Base-by-base conservation (phyloP, 768 basidiomycete genomes). In the Rickenella mellea region DNA sequence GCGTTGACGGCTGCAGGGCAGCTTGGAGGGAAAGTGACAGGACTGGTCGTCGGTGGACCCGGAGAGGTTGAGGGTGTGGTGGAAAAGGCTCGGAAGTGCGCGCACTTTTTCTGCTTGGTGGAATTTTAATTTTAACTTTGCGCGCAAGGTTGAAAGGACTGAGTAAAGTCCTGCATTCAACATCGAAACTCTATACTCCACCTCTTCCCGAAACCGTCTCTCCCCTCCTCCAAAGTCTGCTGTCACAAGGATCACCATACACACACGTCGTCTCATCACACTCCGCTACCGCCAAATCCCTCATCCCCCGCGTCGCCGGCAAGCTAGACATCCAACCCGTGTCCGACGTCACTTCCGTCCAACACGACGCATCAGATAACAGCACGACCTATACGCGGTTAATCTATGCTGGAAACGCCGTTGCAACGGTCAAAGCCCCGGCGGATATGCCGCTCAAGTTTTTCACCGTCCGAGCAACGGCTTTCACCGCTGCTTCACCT, bases 391-490 rank as follows among this genome's bases (percentile, higher is more conserved):
- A 93, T 60, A 80, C 85, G 4, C 85, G 94, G 20, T 91, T 90
- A 21, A 96, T 98, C 54, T 98, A 99, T 54, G 96, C 96, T 19
- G 96, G 96, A 38, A 98, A 98, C 56, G 96, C 96, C 33, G 90
- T 98, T 43, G 76, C 92, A 20, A 94, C 92, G 31, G 82, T 99
- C 51, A 80, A 81, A 45, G 86, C 85, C 0, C 67, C 80, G 0
- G 74, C 77, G n/a, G 73, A 74, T 40, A 72, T 96, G 53, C 73
- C 76, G 24, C 63, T 92, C 66, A 98, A 98, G 61, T 79, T 99
- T 60, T 90, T 98, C 65, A 96, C 94, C 29, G 88, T 98, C 19
- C 80, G 96, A 48, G 78, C 83, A 12, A 94, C 92, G 2, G 88
- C 91, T 8, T 98, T 96, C 62, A 66, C 80, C 22, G 81, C 90